These are phyloP conservation scores for Xylaria sp. DNA, from an alignment of 2,329 filamentous ascomycete species.

Conservation along the genomic window DNA sequence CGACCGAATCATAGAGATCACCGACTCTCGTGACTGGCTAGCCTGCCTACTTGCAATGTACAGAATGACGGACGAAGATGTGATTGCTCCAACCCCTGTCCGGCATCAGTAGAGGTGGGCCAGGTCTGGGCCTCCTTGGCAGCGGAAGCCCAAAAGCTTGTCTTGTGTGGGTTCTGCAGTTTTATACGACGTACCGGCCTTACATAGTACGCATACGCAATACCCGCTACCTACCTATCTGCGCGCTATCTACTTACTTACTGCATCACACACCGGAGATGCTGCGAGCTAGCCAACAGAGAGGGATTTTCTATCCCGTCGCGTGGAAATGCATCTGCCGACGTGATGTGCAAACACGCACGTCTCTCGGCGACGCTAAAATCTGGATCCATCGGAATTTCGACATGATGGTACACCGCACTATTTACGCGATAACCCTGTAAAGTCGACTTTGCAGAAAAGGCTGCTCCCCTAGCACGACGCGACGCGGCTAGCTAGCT, in stretches of 20 bases:
- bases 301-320: not conserved
- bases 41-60: not conserved
- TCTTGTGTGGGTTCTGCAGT: conserved; percentile 14
- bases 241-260: not conserved
- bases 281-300: not conserved
- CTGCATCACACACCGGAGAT: not conserved
- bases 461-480: not conserved
- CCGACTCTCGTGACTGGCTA: not conserved
- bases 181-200: conserved; percentile 4
- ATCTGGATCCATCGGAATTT: not conserved
- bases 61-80: conserved; percentile 5
- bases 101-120: conserved; percentile 27
- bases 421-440: not conserved
- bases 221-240: not conserved
- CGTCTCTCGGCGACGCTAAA: not conserved
- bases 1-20: conserved; percentile 23
- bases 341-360: conserved; percentile 1
- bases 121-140: conserved; percentile 35
- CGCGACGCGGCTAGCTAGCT: not conserved
- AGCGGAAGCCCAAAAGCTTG: conserved; percentile 39
- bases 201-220: not conserved
- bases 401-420: not conserved
- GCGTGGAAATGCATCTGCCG: conserved; percentile 2
- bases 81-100: conserved; percentile 19
- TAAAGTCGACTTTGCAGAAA: not conserved